Base-by-base conservation (phyloP, 306 rosid genomes). In the Astragalus membranaceus region DNA sequence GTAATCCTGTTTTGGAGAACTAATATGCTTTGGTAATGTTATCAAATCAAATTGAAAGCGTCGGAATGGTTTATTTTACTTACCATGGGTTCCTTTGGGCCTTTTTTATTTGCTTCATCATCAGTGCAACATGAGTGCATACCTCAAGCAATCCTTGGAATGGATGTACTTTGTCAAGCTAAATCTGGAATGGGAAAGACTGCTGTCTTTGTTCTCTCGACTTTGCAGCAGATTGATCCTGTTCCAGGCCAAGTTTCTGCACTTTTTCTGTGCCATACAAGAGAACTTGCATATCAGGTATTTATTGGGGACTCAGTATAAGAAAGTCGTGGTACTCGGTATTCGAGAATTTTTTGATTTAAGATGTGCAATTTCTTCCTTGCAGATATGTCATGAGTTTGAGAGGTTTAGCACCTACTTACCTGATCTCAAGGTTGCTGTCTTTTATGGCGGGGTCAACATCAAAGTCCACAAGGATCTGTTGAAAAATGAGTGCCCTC, bases 161-260 rank as follows among this genome's bases (percentile, higher is more conserved):
- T 95, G 99, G 99, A 95, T 85, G 99, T 95, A 10, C 82, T 95
- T 74, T 95, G 99, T 50, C 99, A 95, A 85, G 99, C 99, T 5
- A 95, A 95, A 83, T 95, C 99, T 65, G 99, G 99, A 49, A 95
- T 95, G 99, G 99, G 99, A 26, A 95, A 95, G 75, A 95, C 99
- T 14, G 99, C 99, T 69, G 99, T 95, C 8, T 95, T 95, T 83
- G 99, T 95, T 81, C 91, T 95, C 35, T 95, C 99, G 9, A 70
- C 88, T 29, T 76, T 95, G 80, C 99, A 95, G 88, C 99, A 95
- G 85, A 95, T 95, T 73, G 99, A 95, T 77, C 97, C 99, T 42
- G 89, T 89, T 52, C 85, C 96, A 0, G 99, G 99, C 32, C 99
- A 95, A 85, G 99, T 95, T 63, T 89, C 97, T 81, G 97, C 99